A percentile compares a stretch with the other conserved stretches of the same genome.
phyloP scores from a whole-genome alignment of 305 asterid genomes.

The Fraxinus baroniana region DNA sequence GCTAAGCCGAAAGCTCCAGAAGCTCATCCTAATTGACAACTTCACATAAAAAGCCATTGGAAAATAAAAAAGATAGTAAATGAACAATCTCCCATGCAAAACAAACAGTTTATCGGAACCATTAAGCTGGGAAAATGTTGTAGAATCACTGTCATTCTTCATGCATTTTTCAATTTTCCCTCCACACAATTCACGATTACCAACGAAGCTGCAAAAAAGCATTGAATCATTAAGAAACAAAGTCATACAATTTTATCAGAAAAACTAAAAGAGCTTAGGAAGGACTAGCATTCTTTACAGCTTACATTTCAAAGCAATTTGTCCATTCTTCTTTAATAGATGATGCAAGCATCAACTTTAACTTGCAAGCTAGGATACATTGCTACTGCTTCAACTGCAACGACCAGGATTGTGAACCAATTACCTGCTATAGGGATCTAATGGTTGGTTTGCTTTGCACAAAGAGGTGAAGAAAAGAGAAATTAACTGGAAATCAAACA shows the following conservation, averaged over 20 bases:
- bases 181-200: constrained; percentile 59
- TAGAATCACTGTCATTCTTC: constrained; percentile 41
- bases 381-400: neutral
- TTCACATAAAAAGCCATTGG: neutral
- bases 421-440: neutral
- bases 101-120: constrained; percentile 46
- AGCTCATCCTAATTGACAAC: neutral
- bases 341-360: neutral
- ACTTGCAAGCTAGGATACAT: constrained; percentile 5
- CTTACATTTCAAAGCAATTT: neutral
- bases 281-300: neutral
- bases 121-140: constrained; percentile 42
- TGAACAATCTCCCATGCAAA: constrained; percentile 2
- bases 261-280: neutral
- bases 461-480: neutral
- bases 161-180: constrained; percentile 63
- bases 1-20: neutral
- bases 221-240: too few relatives aligned
- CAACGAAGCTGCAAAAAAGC: too few relatives aligned
- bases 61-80: neutral
- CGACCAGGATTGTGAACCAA: neutral
- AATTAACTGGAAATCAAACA: neutral
- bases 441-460: neutral
- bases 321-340: neutral
- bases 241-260: too few relatives aligned